Evolutionary conservation across 257 asterid genomes (phyloP), one percentile per base, ranked within the genome.

Genomic region (Penstemon eatonii): DNA sequence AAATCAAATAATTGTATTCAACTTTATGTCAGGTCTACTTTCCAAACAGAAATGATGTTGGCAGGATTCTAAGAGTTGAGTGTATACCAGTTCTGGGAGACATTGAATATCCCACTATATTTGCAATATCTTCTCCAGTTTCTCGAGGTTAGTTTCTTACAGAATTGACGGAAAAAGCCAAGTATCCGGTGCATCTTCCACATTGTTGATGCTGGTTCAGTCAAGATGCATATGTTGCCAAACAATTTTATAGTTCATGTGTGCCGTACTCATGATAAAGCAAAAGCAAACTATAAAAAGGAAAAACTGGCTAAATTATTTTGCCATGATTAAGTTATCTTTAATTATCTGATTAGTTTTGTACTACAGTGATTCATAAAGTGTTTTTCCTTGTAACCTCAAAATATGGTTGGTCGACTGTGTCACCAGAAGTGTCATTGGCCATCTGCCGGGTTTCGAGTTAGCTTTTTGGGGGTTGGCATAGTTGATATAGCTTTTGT

Each of bases 61-160:
- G 89, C 67, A 84, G 88, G 79, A 73, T 85, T 73, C 77, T 94
- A 84, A 94, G 89, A 82, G 95, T 91, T 66, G 97, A 91, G 85
- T 90, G 99, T 68, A 87, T 84, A 44, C 91, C 96, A 5, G 60
- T 82, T 55, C 79, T 88, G 73, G 96, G 85, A 73, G 97, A 87
- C 73, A 78, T 69, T 55, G 88, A 75, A 71, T 84, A 82, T 78
- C 86, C 95, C 18, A 63, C 86, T 37, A 77, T 91, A 72, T 94
- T 87, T 15, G 95, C 99, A 51, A 87, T 91, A 82, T 89, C 99
- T 65, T 83, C 91, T 13, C 91, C 87, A 44, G 96, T 94, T 80
- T 80, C 95, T 68, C 89, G 87, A 58, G 99, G 99, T 89, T 77
- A 71, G 45, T 68, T 69, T 72, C 65, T 52, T 5, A 40, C 49